Evolutionary conservation across 2,329 filamentous ascomycete genomes (phyloP).

Genomic region (Fusarium sp.): DNA sequence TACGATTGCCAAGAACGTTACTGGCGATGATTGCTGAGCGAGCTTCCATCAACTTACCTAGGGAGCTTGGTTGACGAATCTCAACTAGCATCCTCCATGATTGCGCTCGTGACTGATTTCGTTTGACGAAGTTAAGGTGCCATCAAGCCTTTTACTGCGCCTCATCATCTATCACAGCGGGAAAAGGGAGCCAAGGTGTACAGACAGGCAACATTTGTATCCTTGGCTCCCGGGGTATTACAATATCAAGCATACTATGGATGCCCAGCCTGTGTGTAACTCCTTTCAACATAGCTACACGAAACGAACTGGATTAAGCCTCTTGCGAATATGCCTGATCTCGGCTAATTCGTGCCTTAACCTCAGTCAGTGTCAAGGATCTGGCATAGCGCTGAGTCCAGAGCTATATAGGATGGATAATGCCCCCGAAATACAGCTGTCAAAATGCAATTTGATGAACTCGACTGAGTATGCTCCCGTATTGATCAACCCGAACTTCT

Average conservation of each 20-base stretch:
- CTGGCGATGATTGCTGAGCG: neutral
- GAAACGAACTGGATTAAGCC: neutral
- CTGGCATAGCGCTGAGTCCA: neutral
- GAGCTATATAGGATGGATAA: neutral
- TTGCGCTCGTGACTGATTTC: neutral
- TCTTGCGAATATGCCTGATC: neutral
- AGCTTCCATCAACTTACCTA: neutral
- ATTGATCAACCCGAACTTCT: no score
- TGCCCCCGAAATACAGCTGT: neutral
- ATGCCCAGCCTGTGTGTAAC: neutral
- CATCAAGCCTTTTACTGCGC: neutral
- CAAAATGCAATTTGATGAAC: neutral
- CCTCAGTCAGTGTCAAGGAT: neutral
- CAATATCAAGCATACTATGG: neutral
- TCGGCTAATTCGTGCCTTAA: neutral
- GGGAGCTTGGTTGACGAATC: neutral
- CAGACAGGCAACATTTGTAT: neutral
- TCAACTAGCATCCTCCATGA: no score
- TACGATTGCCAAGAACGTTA: neutral
- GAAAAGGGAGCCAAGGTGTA: neutral
- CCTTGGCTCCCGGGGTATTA: neutral
- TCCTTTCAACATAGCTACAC: neutral
- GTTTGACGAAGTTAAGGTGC: neutral
- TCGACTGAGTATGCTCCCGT: no score
- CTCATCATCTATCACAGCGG: neutral